Base-by-base conservation (phyloP, 257 asterid species). In the Knoxia roxburghii region DNA sequence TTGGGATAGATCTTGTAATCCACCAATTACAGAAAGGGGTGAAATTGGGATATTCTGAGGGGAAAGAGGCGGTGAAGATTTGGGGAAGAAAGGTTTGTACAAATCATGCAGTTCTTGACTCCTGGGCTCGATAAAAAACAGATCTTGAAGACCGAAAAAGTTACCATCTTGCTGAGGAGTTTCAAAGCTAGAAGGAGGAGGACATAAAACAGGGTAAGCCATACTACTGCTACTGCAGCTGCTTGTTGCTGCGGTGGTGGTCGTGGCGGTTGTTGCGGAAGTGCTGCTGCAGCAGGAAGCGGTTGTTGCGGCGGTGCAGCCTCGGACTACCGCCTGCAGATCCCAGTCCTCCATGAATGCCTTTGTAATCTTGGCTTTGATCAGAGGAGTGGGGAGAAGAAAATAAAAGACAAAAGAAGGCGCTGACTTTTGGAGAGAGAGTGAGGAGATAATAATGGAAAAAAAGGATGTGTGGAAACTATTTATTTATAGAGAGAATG, bases 321-420 rank as follows among this genome's bases (percentile, higher is more conserved):
- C 90, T 76, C 96, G 75, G 61, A 91, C 98, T 81, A 91, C 96
- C 73, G 98, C 98, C 39, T 89, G 87, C 12, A 91, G 94, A 85
- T 85, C 96, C 98, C 98, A 91, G 60, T 89, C 98, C 40, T 89
- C 96, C n/a, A n/a, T n/a, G n/a, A n/a, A n/a, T 11, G 80, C 95
- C 98, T 85, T 91, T 76, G 7, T 37, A 20, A 26, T 55, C 10
- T 61, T 68, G 12, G 57, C 64, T 26, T 32, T 45, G 29, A 32
- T 64, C n/a, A 39, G 6, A 32, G 54, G 23, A 57, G 7, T 56
- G 40, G n/a, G 24, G 14, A 13, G 59, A 59, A 52, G 54, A 70
- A 61, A n/a, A 37, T 3, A 68, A 68, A 68, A 67, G 85, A 75
- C 79, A 78, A 79, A 85, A 76, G 72, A 69, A 81, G 85, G 84